Evolutionary conservation across 805 yeast species (phyloP), one percentile per base, ranked within the genome.

Genomic region (Yueomyces sp.): DNA sequence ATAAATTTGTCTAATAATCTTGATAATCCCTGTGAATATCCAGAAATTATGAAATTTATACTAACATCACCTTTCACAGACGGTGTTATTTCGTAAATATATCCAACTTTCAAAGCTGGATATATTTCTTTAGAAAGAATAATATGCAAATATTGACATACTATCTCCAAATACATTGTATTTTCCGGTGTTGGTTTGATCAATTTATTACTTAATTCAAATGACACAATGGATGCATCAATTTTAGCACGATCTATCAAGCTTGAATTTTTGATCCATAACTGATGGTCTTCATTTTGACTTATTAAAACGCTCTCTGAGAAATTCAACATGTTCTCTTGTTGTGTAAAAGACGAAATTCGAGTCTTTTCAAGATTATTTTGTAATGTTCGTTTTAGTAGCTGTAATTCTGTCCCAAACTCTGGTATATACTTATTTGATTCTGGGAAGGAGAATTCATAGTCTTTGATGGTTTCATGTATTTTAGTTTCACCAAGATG

Each of bases 51-150:
- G n/a, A 81, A 51, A 0, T 70, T 58, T 5, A 82, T 53, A 5
- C 79, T 72, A 1, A 70, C 67, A 42, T 70, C 75, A 4, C 83
- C 79, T 48, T 72, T 73, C 11, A 65, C 47, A 3, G 80, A 74
- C 0, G 85, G 73, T 36, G 59, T 63, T 0, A 81, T 47, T 26
- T 74, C 77, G 74, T 81, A 81, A 0, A 72, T 55, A 51, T 69
- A 78, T 1, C 79, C 77, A 7, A 78, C 45, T n/a, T 67, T 54
- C 44, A 77, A 74, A 1, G 78, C 68, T 1, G 74, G 71, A 52
- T 81, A 82, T 1, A 82, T 50, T 4, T 48, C 46, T 4, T 62
- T 55, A 28, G 68, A 57, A 0, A 81, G 51, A 11, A 57, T 54
- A 1, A 56, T 52, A 28, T 69, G 74, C 3, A 78, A 48, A 3